Conservation (phyloP, 1,284 basidiomycete species). For the Microbotryum silenes-acaulis region DNA sequence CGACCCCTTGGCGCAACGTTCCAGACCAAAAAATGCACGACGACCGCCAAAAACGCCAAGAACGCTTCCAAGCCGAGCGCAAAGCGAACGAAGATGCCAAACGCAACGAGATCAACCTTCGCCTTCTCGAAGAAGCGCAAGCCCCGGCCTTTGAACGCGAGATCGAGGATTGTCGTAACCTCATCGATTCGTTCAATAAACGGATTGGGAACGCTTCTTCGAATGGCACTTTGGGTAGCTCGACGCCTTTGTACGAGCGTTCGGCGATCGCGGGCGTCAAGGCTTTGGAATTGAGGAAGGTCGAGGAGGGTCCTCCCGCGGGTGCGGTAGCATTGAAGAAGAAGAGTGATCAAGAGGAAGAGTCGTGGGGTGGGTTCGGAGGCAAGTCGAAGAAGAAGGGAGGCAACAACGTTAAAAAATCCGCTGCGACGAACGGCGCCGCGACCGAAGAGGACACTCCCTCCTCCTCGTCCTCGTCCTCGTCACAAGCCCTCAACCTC, state of each 20-base stretch:
- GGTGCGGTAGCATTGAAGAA: constrained; percentile 69
- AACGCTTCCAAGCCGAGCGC: constrained; percentile 69
- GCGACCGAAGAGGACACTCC: constrained; percentile 38
- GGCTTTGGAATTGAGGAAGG: constrained; percentile 74
- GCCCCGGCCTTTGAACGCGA: constrained; percentile 83
- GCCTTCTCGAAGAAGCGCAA: constrained; percentile 83
- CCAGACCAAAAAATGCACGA: constrained; percentile 40
- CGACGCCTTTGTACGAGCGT: constrained; percentile 30
- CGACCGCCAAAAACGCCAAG: constrained; percentile 73
- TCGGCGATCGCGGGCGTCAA: constrained; percentile 49
- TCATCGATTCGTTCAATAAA: constrained; percentile 82
- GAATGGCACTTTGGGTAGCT: constrained; percentile 38
- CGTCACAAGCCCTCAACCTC: constrained; percentile 53
- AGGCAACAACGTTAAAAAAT: constrained; percentile 33
- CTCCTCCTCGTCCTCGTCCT: too few relatives aligned
- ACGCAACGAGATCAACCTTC: constrained; percentile 69
- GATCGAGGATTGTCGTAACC: constrained; percentile 93
- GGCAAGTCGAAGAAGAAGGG: constrained; percentile 66
- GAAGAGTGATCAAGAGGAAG: constrained; percentile 76
- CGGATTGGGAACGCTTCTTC: constrained; percentile 38
- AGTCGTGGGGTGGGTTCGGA: constrained; percentile 71
- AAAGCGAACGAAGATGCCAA: constrained; percentile 74
- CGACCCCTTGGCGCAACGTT: constrained; percentile 8
- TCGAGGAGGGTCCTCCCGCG: constrained; percentile 60
- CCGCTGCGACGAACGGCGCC: constrained; percentile 39